Base-by-base conservation (phyloP, 441 rosid genomes). In the California macrophylla region DNA sequence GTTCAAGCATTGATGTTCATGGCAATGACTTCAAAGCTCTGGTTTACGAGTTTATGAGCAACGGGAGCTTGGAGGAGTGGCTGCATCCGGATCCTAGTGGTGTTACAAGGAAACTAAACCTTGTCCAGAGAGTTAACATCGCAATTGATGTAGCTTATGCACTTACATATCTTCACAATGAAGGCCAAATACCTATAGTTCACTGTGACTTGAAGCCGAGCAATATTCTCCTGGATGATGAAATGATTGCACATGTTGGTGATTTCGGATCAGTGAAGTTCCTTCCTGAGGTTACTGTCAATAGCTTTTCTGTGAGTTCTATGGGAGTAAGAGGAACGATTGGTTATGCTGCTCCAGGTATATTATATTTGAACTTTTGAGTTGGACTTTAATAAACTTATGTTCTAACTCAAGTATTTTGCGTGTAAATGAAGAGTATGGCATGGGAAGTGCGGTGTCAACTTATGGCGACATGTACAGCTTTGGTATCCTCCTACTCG, bases 141-240 rank as follows among this genome's bases (percentile, higher is more conserved):
- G 69, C 74, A 15, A 13, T 54, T 0, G 74, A 71, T 0, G 42
- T 66, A 0, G 66, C 69, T 0, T 54, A 23, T 0, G 29, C 9
- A 0, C 16, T 66, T 28, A 54, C 52, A 1, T 52, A 71, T 66
- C 65, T 65, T 6, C 74, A 71, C 15, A 40, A 71, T 50, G 45
- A 30, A 0, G 21, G 69, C 23, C 50, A 64, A 3, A 56, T 0
- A 0, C 6, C 13, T 0, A 9, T 64, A 0, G 30, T 54, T 9
- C 74, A 71, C 18, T 66, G 69, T 54, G 69, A 71, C 12, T 68
- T 71, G 4, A 71, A 71, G 40, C 69, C 74, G 0, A 34, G 69
- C 40, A 66, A 71, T 26, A 0, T 71, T 71, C 74, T 71, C 21
- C 0, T 66, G 0, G 65, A 66, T 23, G 54, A 56, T 15, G 26